phyloP scores from a whole-genome alignment of 78 protist species.

The Chrysochromulina tobinii region DNA sequence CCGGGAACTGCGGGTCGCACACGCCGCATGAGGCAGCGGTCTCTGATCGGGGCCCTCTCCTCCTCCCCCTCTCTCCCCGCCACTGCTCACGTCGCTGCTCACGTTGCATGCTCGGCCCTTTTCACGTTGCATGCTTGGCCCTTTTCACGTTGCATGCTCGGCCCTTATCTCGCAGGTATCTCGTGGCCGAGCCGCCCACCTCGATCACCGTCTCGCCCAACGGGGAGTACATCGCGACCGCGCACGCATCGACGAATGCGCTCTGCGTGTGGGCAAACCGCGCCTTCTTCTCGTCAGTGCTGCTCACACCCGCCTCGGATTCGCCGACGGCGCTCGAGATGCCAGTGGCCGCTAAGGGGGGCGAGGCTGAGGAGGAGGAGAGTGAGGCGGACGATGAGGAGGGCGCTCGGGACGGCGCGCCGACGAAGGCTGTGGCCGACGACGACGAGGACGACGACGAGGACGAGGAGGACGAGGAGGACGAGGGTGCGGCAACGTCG shows the following conservation, averaged over 20 bases:
- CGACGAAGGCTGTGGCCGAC: not conserved
- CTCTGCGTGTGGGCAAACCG: constrained; percentile 66
- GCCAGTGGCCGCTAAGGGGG: not conserved
- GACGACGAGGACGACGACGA: not conserved
- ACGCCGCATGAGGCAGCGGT: too few species aligned
- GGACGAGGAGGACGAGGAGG: constrained; percentile 31
- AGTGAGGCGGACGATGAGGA: not conserved
- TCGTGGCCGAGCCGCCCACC: not conserved
- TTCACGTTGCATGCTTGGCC: too few species aligned
- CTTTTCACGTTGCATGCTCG: too few species aligned
- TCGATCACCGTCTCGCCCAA: constrained; percentile 47
- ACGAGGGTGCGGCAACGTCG: constrained; percentile 9
- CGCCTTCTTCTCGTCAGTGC: not conserved
- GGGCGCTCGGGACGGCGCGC: not conserved
- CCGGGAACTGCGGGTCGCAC: too few species aligned
- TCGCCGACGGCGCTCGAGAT: not conserved
- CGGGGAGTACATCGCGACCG: constrained; percentile 47
- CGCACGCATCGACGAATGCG: constrained; percentile 40
- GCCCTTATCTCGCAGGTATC: too few species aligned
- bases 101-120: too few species aligned
- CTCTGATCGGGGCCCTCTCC: too few species aligned
- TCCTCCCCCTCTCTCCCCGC: too few species aligned
- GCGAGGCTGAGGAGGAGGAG: not conserved
- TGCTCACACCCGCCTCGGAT: not conserved
- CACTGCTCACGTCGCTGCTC: too few species aligned